Base-by-base conservation (phyloP, 768 basidiomycete species). In the Baorangia bicolor region DNA sequence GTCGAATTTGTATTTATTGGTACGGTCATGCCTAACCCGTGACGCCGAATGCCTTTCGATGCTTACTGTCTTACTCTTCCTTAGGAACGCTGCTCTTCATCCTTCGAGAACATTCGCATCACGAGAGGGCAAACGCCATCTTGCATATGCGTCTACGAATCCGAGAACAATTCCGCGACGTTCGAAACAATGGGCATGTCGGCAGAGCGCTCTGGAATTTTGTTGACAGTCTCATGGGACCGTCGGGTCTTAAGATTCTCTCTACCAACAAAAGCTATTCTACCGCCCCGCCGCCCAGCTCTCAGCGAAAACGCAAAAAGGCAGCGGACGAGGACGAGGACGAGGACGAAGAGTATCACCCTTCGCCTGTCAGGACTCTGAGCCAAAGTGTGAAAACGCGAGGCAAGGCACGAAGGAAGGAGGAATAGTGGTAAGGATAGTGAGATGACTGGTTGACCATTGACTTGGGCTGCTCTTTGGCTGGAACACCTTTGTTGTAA, bases 1-100 rank as follows among this genome's bases (percentile, higher is more conserved):
- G 82, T 86, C 9, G 87, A 91, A 64, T 89, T 93, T 66, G 82
- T 92, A 31, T 92, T 88, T 69, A 84, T 91, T 39, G 89, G 92
- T 92, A 64, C 57, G 78, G 13, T 20, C 20, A 21, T 28, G 9
- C 4, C 25, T 27, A 46, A 25, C 37, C 11, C 21, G 33, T 35
- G 21, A 25, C 27, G 18, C 56, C 25, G 28, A 35, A 42, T 4
- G 33, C 25, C 23, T 20, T 40, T 23, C 16, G 35, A 41, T 52
- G n/a, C 45, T 57, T 34, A 49, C 11, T 4, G 9, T 16, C 38
- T 39, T 37, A 6, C n/a, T 23, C 38, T 20, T 23, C 0, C n/a
- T 23, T 51, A 92, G 91, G 89, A 53, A 82, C 91, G 21, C 68
- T 90, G 13, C 74, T 92, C 13, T 88, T 75, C 61, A 70, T 83